Base-by-base conservation (phyloP, 2,329 filamentous ascomycete species). In the Fusarium ambrosium region DNA sequence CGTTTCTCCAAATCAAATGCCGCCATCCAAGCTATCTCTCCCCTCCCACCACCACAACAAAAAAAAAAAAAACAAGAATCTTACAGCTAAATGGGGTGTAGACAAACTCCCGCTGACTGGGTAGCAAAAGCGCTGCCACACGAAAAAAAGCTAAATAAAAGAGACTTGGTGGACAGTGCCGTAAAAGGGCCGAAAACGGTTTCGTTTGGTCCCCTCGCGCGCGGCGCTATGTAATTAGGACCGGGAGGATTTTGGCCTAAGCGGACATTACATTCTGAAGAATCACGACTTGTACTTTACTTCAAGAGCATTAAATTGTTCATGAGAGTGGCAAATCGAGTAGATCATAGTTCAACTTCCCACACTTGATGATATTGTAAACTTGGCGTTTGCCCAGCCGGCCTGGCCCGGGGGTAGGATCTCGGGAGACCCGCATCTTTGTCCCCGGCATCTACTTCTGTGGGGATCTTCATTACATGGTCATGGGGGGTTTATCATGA, bases 101-200 rank as follows among this genome's bases (percentile, higher is more conserved):
- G 22, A 60, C 22, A 14, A 43, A 24, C 58, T 41, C 16, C 24
- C 7, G 18, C 16, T 43, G 13, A 24, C 22, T 60, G 13, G 58
- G 7, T 18, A 29, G 36, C 11, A 37, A 41, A n/a, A 24, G 24
- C 36, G 9, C 36, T n/a, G 10, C 53, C 18, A 16, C 55, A n/a
- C 11, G 27, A 14, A 20, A 14, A 20, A 41, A 41, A 60, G 32
- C 55, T 34, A 39, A 41, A 34, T 22, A 11, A 20, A 41, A 41
- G 29, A 18, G 56, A 39, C 20, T 37, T 39, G 41, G 32, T 32
- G 22, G 60, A 48, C 41, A 29, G 34, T 51, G 20, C 60, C 41
- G 32, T 36, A 74, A 74, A 69, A 74, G 72, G 72, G 64, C 72
- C 72, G 72, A 74, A 72, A 29, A 34, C 32, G 32, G 32, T 13